Conservation (phyloP, 2,329 filamentous ascomycete species). For the Claviceps sp. region DNA sequence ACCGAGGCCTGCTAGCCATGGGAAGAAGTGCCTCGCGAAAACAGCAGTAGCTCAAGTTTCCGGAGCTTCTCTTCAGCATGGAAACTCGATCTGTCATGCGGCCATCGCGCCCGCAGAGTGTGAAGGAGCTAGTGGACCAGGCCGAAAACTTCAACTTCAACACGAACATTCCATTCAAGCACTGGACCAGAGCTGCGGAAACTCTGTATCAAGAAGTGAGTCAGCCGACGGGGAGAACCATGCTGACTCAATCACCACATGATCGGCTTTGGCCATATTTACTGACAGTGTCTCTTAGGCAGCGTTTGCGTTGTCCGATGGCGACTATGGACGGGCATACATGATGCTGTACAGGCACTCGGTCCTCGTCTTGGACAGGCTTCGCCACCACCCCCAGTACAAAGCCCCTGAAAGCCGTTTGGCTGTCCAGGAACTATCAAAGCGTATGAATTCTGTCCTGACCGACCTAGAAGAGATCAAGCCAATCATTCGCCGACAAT, state of each 20-base stretch:
- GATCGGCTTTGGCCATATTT: neutral
- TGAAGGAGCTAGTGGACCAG: constrained; percentile 63
- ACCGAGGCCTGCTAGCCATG: neutral
- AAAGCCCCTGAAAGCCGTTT: constrained; percentile 51
- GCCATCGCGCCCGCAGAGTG: constrained; percentile 44
- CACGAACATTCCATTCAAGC: constrained; percentile 57
- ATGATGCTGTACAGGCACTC: constrained; percentile 85
- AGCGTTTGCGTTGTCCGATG: constrained; percentile 70
- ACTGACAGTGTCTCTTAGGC: constrained; percentile 41
- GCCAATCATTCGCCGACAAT: constrained; percentile 58
- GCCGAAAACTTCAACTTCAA: constrained; percentile 77
- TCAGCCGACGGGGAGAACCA: constrained; percentile 1
- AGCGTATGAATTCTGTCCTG: constrained; percentile 44
- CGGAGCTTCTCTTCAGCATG: constrained; percentile 10
- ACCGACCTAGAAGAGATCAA: constrained; percentile 65
- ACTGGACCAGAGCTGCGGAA: constrained; percentile 71
- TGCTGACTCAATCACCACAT: neutral
- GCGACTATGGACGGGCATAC: constrained; percentile 79
- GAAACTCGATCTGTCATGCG: constrained; percentile 17
- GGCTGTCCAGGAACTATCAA: constrained; percentile 40
- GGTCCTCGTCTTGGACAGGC: constrained; percentile 62
- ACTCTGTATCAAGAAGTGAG: constrained; percentile 68
- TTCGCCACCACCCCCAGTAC: constrained; percentile 64
- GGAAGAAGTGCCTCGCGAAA: neutral
- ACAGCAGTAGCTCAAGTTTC: neutral